Evolutionary conservation across 345 rosid genomes (phyloP), one percentile per base, ranked within the genome.

Genomic region (Brassica rapa): DNA sequence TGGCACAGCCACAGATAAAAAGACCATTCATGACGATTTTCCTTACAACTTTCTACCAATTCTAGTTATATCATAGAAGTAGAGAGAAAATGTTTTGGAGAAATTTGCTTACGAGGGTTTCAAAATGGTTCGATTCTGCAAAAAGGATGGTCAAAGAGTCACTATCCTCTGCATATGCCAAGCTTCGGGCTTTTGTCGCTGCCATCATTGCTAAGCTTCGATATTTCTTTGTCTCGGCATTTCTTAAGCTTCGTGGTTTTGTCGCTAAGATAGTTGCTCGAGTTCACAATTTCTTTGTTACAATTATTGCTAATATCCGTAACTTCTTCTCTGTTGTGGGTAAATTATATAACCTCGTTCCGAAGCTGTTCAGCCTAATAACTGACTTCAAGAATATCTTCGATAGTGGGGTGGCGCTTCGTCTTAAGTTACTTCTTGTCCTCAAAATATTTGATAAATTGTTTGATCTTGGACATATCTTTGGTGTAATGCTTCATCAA

Each of bases 111-210:
- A 29, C 60, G 12, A 73, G 32, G 8, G 77, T 73, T 62, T 46
- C 49, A 2, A 73, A 73, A 62, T 73, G 68, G 76, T 73, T 72
- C n/a, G 12, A 11, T 19, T 66, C 35, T 61, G 65, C 35, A 4
- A 61, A 27, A 12, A 27, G 12, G 15, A 61, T 27, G 41, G 66
- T 62, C 21, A 19, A 30, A 29, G 10, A 62, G 43, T 62, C 11
- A 32, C 19, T 32, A 24, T 62, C 67, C 41, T 14, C 77, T 21
- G 33, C 70, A 1, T 21, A 6, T 3, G 37, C 51, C 14, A 73
- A 2, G 25, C 55, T 74, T 49, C 64, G 77, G 5, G 15, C 14
- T 8, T 63, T 51, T 62, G 33, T 73, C 0, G 66, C 12, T 8
- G 1, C 9, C 35, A n/a, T 39, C 4, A 14, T 60, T 8, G 1